Conservation (phyloP, 331 rosid genomes). For the Erythrophleum ivorense region DNA sequence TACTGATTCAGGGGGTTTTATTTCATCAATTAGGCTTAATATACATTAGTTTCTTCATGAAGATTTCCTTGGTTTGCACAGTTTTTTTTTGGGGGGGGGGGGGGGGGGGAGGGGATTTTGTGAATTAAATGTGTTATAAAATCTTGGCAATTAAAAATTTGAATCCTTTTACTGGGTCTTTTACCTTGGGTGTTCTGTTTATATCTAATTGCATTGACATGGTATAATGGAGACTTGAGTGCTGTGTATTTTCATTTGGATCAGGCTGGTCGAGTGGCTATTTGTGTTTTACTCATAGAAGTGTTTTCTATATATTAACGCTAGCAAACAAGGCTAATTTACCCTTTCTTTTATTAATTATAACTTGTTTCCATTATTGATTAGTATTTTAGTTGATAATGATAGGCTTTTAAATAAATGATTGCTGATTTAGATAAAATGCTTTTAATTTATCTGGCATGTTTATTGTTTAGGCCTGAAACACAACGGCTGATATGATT, state of each 20-base stretch:
- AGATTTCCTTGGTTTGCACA: not conserved
- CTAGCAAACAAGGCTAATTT: not conserved
- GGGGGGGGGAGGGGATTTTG: not conserved
- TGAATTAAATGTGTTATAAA: not conserved
- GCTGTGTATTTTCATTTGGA: not conserved
- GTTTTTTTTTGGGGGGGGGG: too few relatives aligned
- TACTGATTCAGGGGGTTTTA: not conserved
- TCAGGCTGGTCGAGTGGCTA: not conserved
- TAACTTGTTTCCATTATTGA: not conserved
- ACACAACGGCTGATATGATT: too few relatives aligned
- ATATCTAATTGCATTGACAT: conserved; percentile 19
- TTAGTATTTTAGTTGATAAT: not conserved
- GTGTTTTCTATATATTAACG: not conserved
- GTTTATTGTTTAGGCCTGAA: too few relatives aligned
- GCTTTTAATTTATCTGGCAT: not conserved
- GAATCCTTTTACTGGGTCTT: not conserved
- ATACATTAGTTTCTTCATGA: not conserved
- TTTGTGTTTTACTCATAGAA: not conserved
- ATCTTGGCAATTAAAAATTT: not conserved
- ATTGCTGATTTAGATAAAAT: not conserved
- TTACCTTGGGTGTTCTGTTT: not conserved
- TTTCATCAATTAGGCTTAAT: conserved; percentile 13
- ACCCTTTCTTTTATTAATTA: not conserved
- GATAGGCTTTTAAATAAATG: not conserved
- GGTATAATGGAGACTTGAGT: not conserved